Base-by-base conservation (phyloP, 345 rosid genomes). In the Limnanthes douglasii region DNA sequence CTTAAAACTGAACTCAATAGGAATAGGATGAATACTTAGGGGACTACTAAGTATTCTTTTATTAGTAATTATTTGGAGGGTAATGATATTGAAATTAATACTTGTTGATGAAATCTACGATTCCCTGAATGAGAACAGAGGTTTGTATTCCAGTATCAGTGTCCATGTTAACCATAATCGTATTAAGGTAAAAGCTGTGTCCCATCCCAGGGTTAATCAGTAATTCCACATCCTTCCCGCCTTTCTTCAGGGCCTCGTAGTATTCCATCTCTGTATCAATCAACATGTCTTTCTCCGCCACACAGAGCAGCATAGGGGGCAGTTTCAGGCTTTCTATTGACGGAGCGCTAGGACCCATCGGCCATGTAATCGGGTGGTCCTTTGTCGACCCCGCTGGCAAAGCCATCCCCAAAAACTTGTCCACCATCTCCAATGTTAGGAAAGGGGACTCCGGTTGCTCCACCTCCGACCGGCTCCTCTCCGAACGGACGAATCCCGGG, bases 151-250 rank as follows among this genome's bases (percentile, higher is more conserved):
- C 50, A 2, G 79, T 67, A 4, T n/a, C 9, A 0, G 70, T 66
- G 33, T 78, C 79, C 42, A 27, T 20, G 0, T 73, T 68, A 6
- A 70, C 24, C 0, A 83, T 76, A 5, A 70, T 54, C 50, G 62
- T 69, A 43, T 78, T 61, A 0, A 73, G 64, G 20, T 70, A 78
- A 32, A 78, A 78, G 18, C 74, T 55, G 12, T 70, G 83, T n/a
- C 69, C 70, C 73, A 73, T 48, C 19, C 71, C 79, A 2, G 16
- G 46, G 24, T 39, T 73, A n/a, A 58, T 41, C 6, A 62, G 21
- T 49, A 78, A 9, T 35, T 62, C 68, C 55, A 73, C 72, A 0
- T 65, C 64, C 51, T 73, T 68, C 0, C 40, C 16, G 0, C 59
- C 72, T 12, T 56, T 54, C 32, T 54, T 70, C 90, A 65, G 43